phyloP scores from a whole-genome alignment of 2,329 filamentous ascomycete genomes.

The Fusarium pseudograminearum region DNA sequence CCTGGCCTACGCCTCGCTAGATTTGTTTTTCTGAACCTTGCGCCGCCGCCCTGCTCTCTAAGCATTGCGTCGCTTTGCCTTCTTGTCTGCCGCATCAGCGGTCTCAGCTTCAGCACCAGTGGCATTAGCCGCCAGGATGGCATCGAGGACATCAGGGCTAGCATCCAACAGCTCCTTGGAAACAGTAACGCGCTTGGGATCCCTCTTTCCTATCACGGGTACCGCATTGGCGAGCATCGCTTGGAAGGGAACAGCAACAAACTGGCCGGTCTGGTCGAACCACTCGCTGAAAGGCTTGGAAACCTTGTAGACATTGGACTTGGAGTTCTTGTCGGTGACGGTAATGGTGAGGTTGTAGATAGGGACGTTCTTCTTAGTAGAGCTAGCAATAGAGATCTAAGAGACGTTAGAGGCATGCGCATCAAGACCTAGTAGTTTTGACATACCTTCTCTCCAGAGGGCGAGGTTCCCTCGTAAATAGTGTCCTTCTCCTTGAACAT shows the following conservation, averaged over 20 bases:
- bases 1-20: not conserved
- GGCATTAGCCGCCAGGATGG: slow-evolving; percentile 56
- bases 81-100: slow-evolving; percentile 54
- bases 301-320: slow-evolving; percentile 63
- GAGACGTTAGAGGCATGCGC: slow-evolving; percentile 24
- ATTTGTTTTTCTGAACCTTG: slow-evolving; percentile 37
- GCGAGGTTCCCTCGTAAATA: slow-evolving; percentile 79
- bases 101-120: slow-evolving; percentile 47
- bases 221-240: slow-evolving; percentile 78
- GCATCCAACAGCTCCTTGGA: slow-evolving; percentile 55
- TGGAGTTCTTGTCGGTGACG: slow-evolving; percentile 57
- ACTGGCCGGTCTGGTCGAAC: slow-evolving; percentile 80
- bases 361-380: slow-evolving; percentile 82
- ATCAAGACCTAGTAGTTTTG: slow-evolving; percentile 49
- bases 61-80: slow-evolving; percentile 61
- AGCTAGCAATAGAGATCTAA: slow-evolving; percentile 79
- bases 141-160: slow-evolving; percentile 63
- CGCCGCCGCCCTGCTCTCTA: slow-evolving; percentile 43
- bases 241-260: slow-evolving; percentile 82
- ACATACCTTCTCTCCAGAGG: slow-evolving; percentile 75
- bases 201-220: slow-evolving; percentile 72
- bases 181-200: slow-evolving; percentile 67
- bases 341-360: slow-evolving; percentile 81
- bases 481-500: slow-evolving; percentile 83
- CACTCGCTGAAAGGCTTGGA: slow-evolving; percentile 76